Base-by-base conservation (phyloP, 805 yeast genomes). In the Komagataella phaffii region DNA sequence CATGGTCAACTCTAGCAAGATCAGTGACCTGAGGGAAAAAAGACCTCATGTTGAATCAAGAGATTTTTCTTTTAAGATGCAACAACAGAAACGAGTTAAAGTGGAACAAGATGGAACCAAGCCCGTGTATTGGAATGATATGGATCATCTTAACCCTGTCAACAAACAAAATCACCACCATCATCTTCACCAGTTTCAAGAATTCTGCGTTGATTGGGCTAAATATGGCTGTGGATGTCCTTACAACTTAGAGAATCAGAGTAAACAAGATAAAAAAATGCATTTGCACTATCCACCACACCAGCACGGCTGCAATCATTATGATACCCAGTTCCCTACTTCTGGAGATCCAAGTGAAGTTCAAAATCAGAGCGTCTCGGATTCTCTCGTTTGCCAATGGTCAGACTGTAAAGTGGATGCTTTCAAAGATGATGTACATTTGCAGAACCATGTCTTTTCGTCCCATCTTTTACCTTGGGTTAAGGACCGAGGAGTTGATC, bases 321-420 rank as follows among this genome's bases (percentile, higher is more conserved):
- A 8, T 30, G 40, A 30, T 10, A 10, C 40, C 14, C 40, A 14
- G 3, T 30, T 10, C 40, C 14, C 40, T 30, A 30, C 12, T 10
- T 30, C 40, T 30, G 14, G 5, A 30, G 5, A 30, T 7, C n/a
- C 12, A 5, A 8, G 14, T 6, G 14, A 30, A 4, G 14, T 5
- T 8, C 40, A 30, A 30, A 30, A 30, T 10, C 40, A 30, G 10
- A 30, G 14, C 3, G 2, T 30, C 40, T 54, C 62, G 63, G 55
- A 58, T 58, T 54, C 61, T 57, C 52, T 54, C 3, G 50, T 52
- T 2, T 86, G 95, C 64, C 76, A 79, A 61, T 87, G 95, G 95
- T 80, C 79, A 49, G 71, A 76, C 52, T 87, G 95, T 61, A 62
- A 64, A 8, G 69, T 71, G 47, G 59, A 58, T 12, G 46, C 61